phyloP scores from a whole-genome alignment of 352 stramenopile genomes.

The Phytophthora fragariaefolia region DNA sequence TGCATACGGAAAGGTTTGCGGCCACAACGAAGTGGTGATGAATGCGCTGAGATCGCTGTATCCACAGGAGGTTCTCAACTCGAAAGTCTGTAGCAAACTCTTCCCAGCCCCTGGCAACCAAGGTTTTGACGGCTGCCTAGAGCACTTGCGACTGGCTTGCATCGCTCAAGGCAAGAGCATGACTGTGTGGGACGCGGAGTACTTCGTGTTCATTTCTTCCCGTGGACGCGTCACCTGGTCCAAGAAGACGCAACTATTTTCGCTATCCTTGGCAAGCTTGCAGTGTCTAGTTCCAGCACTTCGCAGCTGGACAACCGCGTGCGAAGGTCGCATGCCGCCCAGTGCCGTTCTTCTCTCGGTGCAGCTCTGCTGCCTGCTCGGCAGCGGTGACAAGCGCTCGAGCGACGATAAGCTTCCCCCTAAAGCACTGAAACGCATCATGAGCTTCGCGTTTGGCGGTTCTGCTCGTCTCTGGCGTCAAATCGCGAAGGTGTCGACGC shows the following conservation, averaged over 20 bases:
- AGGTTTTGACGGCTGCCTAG: constrained; percentile 90
- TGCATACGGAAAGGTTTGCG: constrained; percentile 84
- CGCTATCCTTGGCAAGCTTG: constrained; percentile 61
- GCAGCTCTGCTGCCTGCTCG: constrained; percentile 62
- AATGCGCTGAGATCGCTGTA: constrained; percentile 86
- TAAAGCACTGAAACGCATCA: constrained; percentile 61
- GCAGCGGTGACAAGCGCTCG: constrained; percentile 34
- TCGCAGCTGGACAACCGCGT: constrained; percentile 57
- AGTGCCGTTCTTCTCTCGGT: constrained; percentile 51
- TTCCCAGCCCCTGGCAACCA: constrained; percentile 88
- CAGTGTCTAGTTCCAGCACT: constrained; percentile 62
- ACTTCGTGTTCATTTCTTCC: constrained; percentile 73
- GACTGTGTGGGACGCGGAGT: constrained; percentile 88
- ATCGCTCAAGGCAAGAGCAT: constrained; percentile 45
- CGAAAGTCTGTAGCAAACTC: constrained; percentile 78
- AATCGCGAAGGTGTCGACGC: constrained; percentile 48
- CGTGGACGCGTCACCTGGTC: constrained; percentile 56
- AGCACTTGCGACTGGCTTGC: constrained; percentile 82
- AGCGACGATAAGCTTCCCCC: constrained; percentile 14
- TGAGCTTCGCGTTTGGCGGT: constrained; percentile 66
- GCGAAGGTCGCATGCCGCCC: constrained; percentile 39
- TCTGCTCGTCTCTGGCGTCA: constrained; percentile 76
- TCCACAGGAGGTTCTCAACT: constrained; percentile 90
- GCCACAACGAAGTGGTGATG: constrained; percentile 92
- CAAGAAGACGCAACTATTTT: constrained; percentile 74